Evolutionary conservation across 1,139 yeast species (phyloP), one percentile per base, ranked within the genome.

Genomic region (Citeromyces siamensis): DNA sequence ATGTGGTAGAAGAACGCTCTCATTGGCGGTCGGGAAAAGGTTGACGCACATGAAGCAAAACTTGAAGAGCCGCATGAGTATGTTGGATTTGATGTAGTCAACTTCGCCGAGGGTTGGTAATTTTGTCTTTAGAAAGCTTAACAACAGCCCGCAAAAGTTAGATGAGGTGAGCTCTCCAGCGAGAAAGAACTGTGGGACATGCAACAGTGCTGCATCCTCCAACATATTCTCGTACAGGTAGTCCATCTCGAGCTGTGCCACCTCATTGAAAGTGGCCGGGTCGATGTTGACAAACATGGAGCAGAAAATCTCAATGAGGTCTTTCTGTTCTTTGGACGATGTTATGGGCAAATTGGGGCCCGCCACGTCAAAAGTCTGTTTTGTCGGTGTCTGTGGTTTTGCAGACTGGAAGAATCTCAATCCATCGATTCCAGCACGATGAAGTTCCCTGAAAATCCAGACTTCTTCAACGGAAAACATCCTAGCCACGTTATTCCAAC

Each of bases 21-120:
- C 98, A 52, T 90, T 93, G 4, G 81, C 73, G 4, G 79, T 65
- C 0, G 98, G 97, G 53, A 85, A 90, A 39, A 90, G 62, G 48
- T 84, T 90, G 3, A 93, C 96, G 3, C 96, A 88, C 95, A 90
- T 85, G 54, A 90, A 88, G 47, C 95, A 85, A 34, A 90, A 63
- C 56, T 88, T 90, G 70, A 86, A 90, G 33, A 93, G 62, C 38
- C 96, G 66, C 16, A 86, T 82, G 46, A 90, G 62, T 39, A 90
- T 80, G 47, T 83, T 84, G 0, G 95, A 76, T 46, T 81, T 82
- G 21, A 80, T 70, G 27, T 80, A 68, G 49, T 85, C 88, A 21
- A 80, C 79, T 42, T 81, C 77, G 2, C 97, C 98, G 23, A 90
- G 63, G 42, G 79, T 85, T 19, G 74, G 76, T 35, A 93, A 62